phyloP scores from a whole-genome alignment of 2,329 filamentous ascomycete species.

The Colletotrichum orchidophilum region DNA sequence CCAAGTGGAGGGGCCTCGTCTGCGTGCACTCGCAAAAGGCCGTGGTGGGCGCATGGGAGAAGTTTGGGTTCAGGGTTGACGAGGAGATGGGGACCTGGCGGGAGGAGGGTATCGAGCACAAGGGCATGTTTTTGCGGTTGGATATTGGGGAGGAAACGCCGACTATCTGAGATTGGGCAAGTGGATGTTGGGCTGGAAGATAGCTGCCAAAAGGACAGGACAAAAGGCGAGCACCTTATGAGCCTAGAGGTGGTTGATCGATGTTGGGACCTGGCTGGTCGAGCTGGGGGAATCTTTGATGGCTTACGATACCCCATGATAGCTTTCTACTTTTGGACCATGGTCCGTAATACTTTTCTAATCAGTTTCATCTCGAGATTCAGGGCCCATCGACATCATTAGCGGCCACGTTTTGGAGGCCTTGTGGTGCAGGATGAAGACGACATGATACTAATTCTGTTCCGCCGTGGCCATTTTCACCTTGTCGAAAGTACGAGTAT shows the following conservation, averaged over 20 bases:
- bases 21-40: conserved; percentile 81
- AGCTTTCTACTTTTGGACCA: not conserved
- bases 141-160: conserved; percentile 39
- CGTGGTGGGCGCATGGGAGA: conserved; percentile 72
- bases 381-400: not conserved
- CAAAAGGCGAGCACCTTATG: not conserved
- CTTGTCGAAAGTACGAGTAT: not conserved
- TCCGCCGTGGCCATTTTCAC: not conserved
- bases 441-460: too few relatives aligned
- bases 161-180: not conserved
- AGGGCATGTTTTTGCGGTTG: conserved; percentile 79
- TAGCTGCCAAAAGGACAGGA: not conserved
- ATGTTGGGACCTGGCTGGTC: not conserved
- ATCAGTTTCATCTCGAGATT: not conserved
- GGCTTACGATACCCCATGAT: not conserved
- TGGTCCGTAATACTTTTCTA: not conserved
- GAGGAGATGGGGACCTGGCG: conserved; percentile 79
- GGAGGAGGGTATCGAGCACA: conserved; percentile 85
- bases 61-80: conserved; percentile 79
- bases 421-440: not conserved
- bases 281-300: not conserved
- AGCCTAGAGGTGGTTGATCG: not conserved
- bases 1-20: conserved; percentile 68
- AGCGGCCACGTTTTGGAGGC: not conserved
- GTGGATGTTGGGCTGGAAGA: not conserved